Evolutionary conservation across 164 flowering plant genomes (phyloP).

Genomic region (Sextonia rubra): DNA sequence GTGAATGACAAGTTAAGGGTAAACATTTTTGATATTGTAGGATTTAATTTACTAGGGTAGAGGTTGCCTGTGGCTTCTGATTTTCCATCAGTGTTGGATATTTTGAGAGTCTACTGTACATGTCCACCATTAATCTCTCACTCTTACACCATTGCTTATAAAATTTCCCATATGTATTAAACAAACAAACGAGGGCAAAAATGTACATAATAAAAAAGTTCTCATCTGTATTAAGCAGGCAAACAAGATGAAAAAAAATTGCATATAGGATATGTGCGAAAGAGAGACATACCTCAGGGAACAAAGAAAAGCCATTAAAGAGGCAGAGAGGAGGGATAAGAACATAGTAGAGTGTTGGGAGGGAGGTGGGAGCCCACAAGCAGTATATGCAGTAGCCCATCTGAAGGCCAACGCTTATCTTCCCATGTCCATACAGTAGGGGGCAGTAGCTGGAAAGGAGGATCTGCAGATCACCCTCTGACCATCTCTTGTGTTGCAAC

Average conservation of each 20-base stretch:
- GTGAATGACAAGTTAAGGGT: no score
- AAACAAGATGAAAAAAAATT: not conserved
- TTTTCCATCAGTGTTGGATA: no score
- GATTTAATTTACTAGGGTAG: no score
- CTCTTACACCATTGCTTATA: not conserved
- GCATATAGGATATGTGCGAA: not conserved
- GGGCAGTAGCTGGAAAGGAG: slow-evolving; percentile 25
- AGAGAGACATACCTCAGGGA: slow-evolving; percentile 22
- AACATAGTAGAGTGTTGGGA: slow-evolving; percentile 22
- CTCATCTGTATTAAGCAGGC: not conserved
- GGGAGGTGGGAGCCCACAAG: slow-evolving; percentile 27
- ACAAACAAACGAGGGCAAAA: not conserved
- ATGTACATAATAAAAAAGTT: no score
- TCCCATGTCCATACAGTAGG: slow-evolving; percentile 19
- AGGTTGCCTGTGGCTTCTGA: no score
- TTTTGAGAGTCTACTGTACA: no score
- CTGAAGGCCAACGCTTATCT: slow-evolving; percentile 23
- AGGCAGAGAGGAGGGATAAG: slow-evolving; percentile 24
- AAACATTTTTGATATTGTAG: no score
- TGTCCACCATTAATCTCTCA: not conserved
- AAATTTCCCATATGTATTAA: not conserved
- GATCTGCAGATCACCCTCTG: slow-evolving; percentile 28
- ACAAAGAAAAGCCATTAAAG: slow-evolving; percentile 23
- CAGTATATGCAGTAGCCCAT: slow-evolving; percentile 19
- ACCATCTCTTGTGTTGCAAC: slow-evolving; percentile 32